Evolutionary conservation across 2,329 filamentous ascomycete species (phyloP).

Genomic region (Paraphoma sp.): DNA sequence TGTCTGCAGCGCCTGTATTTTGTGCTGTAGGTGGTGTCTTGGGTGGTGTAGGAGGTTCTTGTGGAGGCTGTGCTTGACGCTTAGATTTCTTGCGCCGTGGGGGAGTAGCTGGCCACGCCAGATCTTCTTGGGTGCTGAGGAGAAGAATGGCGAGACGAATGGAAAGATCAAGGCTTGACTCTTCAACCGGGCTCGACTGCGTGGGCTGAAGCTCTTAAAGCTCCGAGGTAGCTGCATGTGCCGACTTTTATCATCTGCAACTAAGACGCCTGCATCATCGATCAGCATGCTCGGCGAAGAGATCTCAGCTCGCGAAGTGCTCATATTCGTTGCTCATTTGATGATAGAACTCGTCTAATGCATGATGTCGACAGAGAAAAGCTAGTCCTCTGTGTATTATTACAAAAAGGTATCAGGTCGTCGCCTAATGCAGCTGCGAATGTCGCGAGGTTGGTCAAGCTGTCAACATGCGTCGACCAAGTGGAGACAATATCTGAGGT

Average conservation of each 20-base stretch:
- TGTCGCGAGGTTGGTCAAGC: slow-evolving; percentile 3
- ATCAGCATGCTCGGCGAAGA: slow-evolving; percentile 14
- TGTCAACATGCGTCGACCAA: slow-evolving; percentile 3
- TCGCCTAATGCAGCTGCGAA: slow-evolving; percentile 10
- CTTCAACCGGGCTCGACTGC: slow-evolving; percentile 3
- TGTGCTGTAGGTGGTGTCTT: neutral
- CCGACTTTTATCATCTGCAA: neutral
- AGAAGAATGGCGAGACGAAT: slow-evolving; percentile 1
- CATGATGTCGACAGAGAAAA: slow-evolving; percentile 1
- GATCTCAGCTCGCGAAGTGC: neutral
- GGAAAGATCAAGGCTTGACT: neutral
- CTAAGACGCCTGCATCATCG: slow-evolving; percentile 15
- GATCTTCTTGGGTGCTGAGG: slow-evolving; percentile 7
- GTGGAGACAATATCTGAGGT: slow-evolving; percentile 3
- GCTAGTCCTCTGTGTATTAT: slow-evolving; percentile 5
- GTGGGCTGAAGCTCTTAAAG: neutral
- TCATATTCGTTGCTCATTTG: neutral
- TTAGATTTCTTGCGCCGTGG: slow-evolving; percentile 14
- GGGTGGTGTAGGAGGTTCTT: slow-evolving; percentile 3
- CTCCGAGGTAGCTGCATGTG: neutral
- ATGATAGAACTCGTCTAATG: slow-evolving; percentile 10
- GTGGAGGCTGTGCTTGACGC: slow-evolving; percentile 3
- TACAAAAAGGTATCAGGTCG: slow-evolving; percentile 4
- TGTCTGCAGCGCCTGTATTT: slow-evolving; percentile 1
- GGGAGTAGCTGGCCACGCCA: slow-evolving; percentile 15